Conservation (phyloP, 495 filamentous ascomycete genomes). For the Penicillium canariense region DNA sequence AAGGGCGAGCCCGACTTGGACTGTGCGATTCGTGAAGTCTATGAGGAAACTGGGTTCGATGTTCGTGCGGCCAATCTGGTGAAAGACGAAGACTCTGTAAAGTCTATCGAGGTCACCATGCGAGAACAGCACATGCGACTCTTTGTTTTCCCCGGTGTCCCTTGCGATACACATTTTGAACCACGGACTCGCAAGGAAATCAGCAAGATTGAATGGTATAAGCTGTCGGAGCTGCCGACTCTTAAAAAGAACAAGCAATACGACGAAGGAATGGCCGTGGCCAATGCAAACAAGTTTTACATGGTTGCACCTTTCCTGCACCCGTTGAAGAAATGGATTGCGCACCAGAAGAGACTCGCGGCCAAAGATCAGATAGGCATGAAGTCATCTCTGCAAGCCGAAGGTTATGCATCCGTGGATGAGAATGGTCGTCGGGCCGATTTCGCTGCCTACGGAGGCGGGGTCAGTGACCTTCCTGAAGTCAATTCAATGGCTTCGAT, state of each 20-base stretch:
- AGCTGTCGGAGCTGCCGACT: constrained; percentile 79
- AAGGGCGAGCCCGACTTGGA: constrained; percentile 89
- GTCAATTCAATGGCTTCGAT: constrained; percentile 19
- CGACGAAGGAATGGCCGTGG: constrained; percentile 49
- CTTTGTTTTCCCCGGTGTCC: constrained; percentile 85
- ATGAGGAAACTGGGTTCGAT: constrained; percentile 93
- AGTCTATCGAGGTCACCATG: constrained; percentile 83
- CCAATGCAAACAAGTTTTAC: constrained; percentile 85
- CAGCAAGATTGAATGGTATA: constrained; percentile 92
- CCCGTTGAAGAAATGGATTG: constrained; percentile 86
- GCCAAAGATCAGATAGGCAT: constrained; percentile 27
- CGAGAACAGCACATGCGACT: constrained; percentile 87
- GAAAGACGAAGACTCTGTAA: constrained; percentile 60
- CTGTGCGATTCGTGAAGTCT: constrained; percentile 90
- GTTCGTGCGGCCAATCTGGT: constrained; percentile 70
- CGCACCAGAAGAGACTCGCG: constrained; percentile 72
- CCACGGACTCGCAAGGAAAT: constrained; percentile 95
- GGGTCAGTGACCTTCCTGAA: constrained; percentile 44
- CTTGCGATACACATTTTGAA: constrained; percentile 80
- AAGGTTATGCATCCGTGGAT: constrained; percentile 41
- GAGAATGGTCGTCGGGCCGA: constrained; percentile 24
- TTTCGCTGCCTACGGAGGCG: constrained; percentile 16
- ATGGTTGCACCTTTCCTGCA: constrained; percentile 94
- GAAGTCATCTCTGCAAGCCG: constrained; percentile 21
- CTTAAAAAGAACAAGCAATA: constrained; percentile 65